phyloP scores from a whole-genome alignment of 2,329 filamentous ascomycete genomes.

The Colletotrichum simmondsii region DNA sequence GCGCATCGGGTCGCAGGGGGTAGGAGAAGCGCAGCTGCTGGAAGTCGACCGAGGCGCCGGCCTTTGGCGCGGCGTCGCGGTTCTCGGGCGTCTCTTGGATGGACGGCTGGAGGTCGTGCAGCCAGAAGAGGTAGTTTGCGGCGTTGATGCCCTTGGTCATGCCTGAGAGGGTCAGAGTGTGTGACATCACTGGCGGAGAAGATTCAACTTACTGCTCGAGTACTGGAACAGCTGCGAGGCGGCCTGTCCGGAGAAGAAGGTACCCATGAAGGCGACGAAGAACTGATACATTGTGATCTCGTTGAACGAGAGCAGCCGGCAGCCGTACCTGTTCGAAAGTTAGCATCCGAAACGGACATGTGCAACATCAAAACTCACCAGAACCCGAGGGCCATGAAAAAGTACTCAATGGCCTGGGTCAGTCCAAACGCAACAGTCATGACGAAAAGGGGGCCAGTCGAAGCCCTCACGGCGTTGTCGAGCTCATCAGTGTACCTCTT shows the following conservation, averaged over 20 bases:
- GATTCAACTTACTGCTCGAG: constrained; percentile 51
- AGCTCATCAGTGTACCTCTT: constrained; percentile 44
- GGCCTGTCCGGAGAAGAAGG: constrained; percentile 58
- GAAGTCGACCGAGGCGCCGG: constrained; percentile 56
- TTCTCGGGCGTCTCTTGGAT: constrained; percentile 56
- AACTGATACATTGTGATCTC: constrained; percentile 55
- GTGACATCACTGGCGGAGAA: not conserved
- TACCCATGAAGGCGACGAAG: constrained; percentile 62
- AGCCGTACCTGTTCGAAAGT: constrained; percentile 43
- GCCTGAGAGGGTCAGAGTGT: constrained; percentile 37
- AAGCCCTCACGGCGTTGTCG: constrained; percentile 42
- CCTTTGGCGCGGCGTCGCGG: constrained; percentile 46
- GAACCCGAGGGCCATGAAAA: constrained; percentile 53
- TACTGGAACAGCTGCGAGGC: constrained; percentile 55
- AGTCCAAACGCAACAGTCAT: constrained; percentile 51
- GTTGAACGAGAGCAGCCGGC: constrained; percentile 46
- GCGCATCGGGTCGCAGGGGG: constrained; percentile 55
- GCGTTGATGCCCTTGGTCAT: constrained; percentile 62
- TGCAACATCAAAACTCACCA: constrained; percentile 40
- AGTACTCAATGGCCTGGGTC: constrained; percentile 50
- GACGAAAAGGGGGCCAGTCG: constrained; percentile 43
- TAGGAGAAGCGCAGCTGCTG: constrained; percentile 72
- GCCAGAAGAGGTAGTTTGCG: constrained; percentile 63
- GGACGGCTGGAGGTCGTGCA: constrained; percentile 52
- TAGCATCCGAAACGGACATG: too few relatives aligned